phyloP scores from a whole-genome alignment of 2,329 filamentous ascomycete species.

The Drechmeria coniospora region DNA sequence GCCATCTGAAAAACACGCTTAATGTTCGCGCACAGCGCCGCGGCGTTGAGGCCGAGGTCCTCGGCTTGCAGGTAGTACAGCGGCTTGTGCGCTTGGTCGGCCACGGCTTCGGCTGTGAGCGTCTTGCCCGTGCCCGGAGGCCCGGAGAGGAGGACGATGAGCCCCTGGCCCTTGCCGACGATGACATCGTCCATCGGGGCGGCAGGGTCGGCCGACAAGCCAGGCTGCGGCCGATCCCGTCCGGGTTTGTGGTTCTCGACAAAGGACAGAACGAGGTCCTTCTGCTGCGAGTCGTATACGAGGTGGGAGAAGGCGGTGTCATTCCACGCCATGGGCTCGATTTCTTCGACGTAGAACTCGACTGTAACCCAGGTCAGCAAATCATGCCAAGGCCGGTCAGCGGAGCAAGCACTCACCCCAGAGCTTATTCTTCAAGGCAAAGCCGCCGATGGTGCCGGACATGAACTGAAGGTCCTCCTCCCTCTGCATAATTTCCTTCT shows the following conservation, averaged over 20 bases:
- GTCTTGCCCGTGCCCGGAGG: conserved; percentile 32
- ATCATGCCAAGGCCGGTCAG: background rate
- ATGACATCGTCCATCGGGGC: conserved; percentile 24
- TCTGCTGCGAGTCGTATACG: conserved; percentile 30
- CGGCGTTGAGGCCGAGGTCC: conserved; percentile 29
- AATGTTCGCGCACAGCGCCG: conserved; percentile 29
- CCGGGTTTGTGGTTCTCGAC: conserved; percentile 24
- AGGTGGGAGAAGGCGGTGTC: conserved; percentile 28
- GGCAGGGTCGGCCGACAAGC: background rate
- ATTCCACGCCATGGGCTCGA: conserved; percentile 28
- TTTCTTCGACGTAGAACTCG: conserved; percentile 24
- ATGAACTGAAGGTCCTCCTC: conserved; percentile 25
- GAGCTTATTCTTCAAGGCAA: conserved; percentile 28
- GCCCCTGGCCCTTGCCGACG: conserved; percentile 25
- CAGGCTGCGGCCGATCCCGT: conserved; percentile 2
- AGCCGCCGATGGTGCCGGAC: conserved; percentile 25
- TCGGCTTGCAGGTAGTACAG: conserved; percentile 30
- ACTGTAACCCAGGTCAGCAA: conserved; percentile 7
- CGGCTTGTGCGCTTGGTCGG: conserved; percentile 25
- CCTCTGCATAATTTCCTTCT: conserved; percentile 20
- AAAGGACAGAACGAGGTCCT: conserved; percentile 30
- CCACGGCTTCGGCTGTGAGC: conserved; percentile 26
- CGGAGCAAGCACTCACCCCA: conserved; percentile 20
- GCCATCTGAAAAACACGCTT: conserved; percentile 31
- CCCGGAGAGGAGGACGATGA: conserved; percentile 29